phyloP scores from a whole-genome alignment of 1,139 yeast genomes.

The Blastobotrys buckinghamii region DNA sequence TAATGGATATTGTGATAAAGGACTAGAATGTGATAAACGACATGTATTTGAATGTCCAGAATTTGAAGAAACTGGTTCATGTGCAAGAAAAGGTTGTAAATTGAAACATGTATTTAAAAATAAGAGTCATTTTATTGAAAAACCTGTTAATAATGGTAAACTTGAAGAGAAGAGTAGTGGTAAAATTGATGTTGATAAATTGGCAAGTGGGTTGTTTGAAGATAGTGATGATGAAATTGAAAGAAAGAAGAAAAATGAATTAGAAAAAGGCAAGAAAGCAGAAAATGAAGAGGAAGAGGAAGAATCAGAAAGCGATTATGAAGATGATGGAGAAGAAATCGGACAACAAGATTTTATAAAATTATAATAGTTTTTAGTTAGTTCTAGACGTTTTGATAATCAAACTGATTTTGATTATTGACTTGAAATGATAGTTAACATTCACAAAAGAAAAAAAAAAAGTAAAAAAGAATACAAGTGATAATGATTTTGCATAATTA shows the following conservation, averaged over 20 bases:
- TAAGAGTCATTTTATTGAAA: slow-evolving; percentile 29
- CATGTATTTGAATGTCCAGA: slow-evolving; percentile 71
- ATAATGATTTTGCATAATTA: too few species aligned
- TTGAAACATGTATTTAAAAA: slow-evolving; percentile 40
- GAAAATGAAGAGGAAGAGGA: background rate
- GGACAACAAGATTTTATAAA: slow-evolving; percentile 17
- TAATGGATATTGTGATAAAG: slow-evolving; percentile 63
- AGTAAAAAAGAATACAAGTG: too few species aligned
- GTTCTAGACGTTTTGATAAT: too few species aligned
- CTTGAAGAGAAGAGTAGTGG: slow-evolving; percentile 32
- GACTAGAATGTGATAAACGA: slow-evolving; percentile 48
- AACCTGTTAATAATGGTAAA: slow-evolving; percentile 24
- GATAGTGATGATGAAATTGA: slow-evolving; percentile 12
- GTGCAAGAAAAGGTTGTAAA: slow-evolving; percentile 47
- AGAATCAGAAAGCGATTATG: slow-evolving; percentile 7
- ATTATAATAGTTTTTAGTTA: slow-evolving; percentile 2
- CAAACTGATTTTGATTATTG: too few species aligned
- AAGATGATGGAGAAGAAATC: slow-evolving; percentile 12
- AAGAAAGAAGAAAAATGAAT: background rate
- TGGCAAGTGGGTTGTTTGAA: slow-evolving; percentile 14
- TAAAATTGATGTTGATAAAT: slow-evolving; percentile 18
- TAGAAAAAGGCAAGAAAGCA: slow-evolving; percentile 11
- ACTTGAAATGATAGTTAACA: too few species aligned
- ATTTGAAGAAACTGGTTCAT: slow-evolving; percentile 52
- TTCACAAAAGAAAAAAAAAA: slow-evolving; percentile 1